A percentile compares a stretch with the other conserved stretches of the same genome.
Evolutionary conservation across 148 eudicot genomes (phyloP).

Genomic region (Spergularia bocconei): DNA sequence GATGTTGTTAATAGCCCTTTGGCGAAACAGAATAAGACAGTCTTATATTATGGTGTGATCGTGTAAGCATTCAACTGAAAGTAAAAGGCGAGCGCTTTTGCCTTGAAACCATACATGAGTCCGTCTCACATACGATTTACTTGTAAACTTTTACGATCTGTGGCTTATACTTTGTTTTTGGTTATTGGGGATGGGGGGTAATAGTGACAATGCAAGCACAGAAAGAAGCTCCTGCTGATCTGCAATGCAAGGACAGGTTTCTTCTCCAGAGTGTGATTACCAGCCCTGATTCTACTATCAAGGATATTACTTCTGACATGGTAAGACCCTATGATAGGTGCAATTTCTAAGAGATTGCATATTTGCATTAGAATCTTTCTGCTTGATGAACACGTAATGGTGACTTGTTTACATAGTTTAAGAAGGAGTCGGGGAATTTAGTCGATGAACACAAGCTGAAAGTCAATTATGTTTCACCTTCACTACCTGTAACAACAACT

Average conservation of each 20-base stretch:
- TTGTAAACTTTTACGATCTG: neutral
- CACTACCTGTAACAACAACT: slow-evolving; percentile 66
- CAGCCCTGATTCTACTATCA: slow-evolving; percentile 46
- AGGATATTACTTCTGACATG: slow-evolving; percentile 79
- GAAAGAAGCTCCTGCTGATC: slow-evolving; percentile 68
- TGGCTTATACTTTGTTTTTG: neutral
- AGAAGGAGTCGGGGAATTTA: slow-evolving; percentile 68
- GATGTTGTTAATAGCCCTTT: neutral
- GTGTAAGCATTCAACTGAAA: neutral
- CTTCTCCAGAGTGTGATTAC: slow-evolving; percentile 69
- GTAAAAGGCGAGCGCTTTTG: neutral
- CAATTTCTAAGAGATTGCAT: neutral
- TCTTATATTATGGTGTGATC: neutral
- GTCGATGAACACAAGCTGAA: slow-evolving; percentile 83
- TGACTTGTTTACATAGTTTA: slow-evolving; percentile 45
- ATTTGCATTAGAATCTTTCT: neutral
- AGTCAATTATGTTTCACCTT: slow-evolving; percentile 74
- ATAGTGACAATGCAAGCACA: slow-evolving; percentile 93
- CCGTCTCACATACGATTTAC: neutral
- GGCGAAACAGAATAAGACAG: neutral
- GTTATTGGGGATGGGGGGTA: neutral
- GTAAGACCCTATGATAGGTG: slow-evolving; percentile 33
- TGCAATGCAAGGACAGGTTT: slow-evolving; percentile 92
- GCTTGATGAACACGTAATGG: neutral
- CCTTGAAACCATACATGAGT: neutral